Evolutionary conservation across 305 asterid genomes (phyloP).

Genomic region (Fraxinus floribunda): DNA sequence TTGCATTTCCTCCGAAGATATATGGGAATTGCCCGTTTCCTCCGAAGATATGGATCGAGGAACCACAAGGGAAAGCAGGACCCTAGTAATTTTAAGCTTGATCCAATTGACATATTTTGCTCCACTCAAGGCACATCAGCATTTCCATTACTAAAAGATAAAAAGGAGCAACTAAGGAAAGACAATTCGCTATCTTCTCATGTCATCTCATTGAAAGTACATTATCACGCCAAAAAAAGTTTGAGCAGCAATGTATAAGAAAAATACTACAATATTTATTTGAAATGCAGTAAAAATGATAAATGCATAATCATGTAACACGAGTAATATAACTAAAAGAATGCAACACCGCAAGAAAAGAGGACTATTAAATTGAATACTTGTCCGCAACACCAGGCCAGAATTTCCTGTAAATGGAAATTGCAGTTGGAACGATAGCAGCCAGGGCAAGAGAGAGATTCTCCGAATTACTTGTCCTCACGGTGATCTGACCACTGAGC

Average conservation of each 20-base stretch:
- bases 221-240: constrained; percentile 17
- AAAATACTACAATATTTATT: constrained; percentile 11
- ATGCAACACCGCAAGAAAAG: constrained; percentile 24
- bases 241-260: constrained; percentile 12
- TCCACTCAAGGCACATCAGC: neutral
- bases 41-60: neutral
- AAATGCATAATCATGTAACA: constrained; percentile 22
- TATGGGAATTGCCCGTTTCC: neutral
- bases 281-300: constrained; percentile 25
- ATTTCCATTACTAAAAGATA: neutral
- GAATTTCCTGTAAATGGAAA: constrained; percentile 71
- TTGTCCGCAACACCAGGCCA: constrained; percentile 59
- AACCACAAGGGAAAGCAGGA: neutral
- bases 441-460: constrained; percentile 82
- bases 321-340: constrained; percentile 27
- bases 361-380: constrained; percentile 58
- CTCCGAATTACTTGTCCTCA: constrained; percentile 89
- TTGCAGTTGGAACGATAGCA: constrained; percentile 62
- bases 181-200: constrained; percentile 10
- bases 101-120: neutral
- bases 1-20: neutral
- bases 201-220: constrained; percentile 14
- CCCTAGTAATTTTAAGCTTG: neutral
- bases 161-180: neutral
- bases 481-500: constrained; percentile 81